Conservation (phyloP, 139 green algal genomes). For the Tetratostichococcus sp. region DNA sequence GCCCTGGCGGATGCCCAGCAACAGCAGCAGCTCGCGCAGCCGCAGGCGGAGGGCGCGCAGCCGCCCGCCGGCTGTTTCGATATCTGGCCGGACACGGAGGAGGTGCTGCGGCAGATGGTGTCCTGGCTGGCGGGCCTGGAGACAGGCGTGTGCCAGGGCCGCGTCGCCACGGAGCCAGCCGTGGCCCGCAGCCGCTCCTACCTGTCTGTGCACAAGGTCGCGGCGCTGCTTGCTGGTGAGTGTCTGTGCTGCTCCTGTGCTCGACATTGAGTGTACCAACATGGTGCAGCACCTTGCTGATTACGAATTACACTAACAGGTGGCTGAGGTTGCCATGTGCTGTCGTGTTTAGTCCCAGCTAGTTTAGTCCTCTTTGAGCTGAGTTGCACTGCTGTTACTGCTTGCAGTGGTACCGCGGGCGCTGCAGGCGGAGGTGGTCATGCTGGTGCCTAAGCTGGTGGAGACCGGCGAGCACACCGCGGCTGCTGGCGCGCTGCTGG, state of each 20-base stretch:
- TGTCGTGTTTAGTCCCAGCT: too few species aligned
- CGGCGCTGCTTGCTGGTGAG: constrained; percentile 26
- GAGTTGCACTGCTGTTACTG: too few species aligned
- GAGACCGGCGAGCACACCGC: constrained; percentile 27
- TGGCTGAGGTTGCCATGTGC: too few species aligned
- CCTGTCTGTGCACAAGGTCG: constrained; percentile 15
- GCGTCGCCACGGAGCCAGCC: neutral
- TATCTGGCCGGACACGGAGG: constrained; percentile 17
- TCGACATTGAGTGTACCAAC: too few species aligned
- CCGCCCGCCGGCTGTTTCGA: neutral
- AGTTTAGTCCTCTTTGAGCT: neutral
- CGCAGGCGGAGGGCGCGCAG: neutral
- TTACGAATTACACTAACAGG: too few species aligned
- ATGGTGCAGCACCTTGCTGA: too few species aligned
- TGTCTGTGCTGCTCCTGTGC: too few species aligned
- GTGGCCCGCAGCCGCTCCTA: neutral
- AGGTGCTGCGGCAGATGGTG: constrained; percentile 43
- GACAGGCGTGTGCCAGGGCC: constrained; percentile 12
- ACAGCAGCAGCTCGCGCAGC: constrained; percentile 4
- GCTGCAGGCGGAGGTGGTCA: constrained; percentile 40
- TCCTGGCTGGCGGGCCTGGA: constrained; percentile 28
- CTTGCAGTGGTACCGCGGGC: constrained; percentile 17
- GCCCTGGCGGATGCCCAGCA: neutral
- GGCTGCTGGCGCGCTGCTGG: constrained; percentile 27
- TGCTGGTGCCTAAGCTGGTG: constrained; percentile 44